phyloP scores from a whole-genome alignment of 2,329 filamentous ascomycete genomes.

The Epichloe glyceriae region DNA sequence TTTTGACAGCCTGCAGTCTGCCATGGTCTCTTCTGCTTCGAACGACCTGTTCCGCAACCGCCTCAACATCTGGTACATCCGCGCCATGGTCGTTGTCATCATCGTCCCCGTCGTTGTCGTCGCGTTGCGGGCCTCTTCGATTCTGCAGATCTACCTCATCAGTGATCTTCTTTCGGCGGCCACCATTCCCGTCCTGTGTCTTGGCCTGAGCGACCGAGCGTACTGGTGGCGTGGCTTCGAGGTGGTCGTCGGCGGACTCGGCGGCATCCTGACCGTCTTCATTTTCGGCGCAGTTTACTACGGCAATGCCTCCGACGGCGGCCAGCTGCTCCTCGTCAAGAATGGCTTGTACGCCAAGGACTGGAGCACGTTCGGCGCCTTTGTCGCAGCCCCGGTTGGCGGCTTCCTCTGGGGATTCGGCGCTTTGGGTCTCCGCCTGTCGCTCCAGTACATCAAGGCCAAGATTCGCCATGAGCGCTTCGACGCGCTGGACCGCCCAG shows the following conservation, averaged over 20 bases:
- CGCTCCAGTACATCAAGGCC: constrained; percentile 43
- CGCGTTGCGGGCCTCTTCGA: constrained; percentile 58
- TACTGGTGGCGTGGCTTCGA: constrained; percentile 75
- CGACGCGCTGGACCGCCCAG: constrained; percentile 49
- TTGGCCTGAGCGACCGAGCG: constrained; percentile 57
- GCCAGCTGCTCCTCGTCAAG: constrained; percentile 56
- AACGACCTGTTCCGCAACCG: constrained; percentile 79
- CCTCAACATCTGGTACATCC: constrained; percentile 63
- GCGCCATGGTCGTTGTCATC: constrained; percentile 53
- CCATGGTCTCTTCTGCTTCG: constrained; percentile 74
- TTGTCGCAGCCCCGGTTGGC: constrained; percentile 66
- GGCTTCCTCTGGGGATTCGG: constrained; percentile 58
- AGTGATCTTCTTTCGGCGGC: constrained; percentile 68
- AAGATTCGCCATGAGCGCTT: constrained; percentile 49
- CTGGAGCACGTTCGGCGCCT: constrained; percentile 74
- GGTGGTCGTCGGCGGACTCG: constrained; percentile 64
- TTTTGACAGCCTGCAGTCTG: constrained; percentile 69
- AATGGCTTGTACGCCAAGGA: constrained; percentile 63
- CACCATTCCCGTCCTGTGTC: constrained; percentile 58
- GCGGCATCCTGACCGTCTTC: constrained; percentile 68
- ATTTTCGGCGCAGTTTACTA: constrained; percentile 72
- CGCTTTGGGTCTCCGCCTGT: constrained; percentile 47
- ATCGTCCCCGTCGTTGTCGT: constrained; percentile 65
- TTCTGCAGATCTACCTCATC: constrained; percentile 73
- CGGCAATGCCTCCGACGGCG: constrained; percentile 49